Evolutionary conservation across 1,284 basidiomycete species (phyloP), one percentile per base, ranked within the genome.

Genomic region (Trichosporon inkin): DNA sequence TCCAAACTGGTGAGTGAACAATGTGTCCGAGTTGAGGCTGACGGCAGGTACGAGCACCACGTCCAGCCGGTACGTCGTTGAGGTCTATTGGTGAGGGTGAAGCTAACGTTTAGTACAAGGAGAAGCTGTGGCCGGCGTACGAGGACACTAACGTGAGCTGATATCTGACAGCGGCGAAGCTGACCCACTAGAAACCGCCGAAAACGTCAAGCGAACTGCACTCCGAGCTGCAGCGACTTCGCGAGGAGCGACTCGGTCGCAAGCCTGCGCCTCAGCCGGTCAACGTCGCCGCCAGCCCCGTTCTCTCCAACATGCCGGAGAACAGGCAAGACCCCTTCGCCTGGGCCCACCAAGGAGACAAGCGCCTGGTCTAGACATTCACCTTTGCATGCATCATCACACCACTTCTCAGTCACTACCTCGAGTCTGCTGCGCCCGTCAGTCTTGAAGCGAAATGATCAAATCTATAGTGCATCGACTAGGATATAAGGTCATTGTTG

Each of bases 1-100:
- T 75, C 89, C 90, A 5, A 84, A 88, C 38, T 96, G 91, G 91
- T 95, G 32, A 53, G 74, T 67, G 22, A 8, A n/a, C 17, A 13
- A 19, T 39, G 10, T 6, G 11, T 5, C 2, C 13, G 2, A 19
- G 6, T 2, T 8, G n/a, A 20, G n/a, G 38, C 65, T 62, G 58
- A 61, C 57, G 24, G 19, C 56, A 67, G 66, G 64, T 65, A 65
- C 24, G 62, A 66, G 60, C 16, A 63, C 35, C 60, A 66, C 52
- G 63, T 67, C 28, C 53, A 62, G n/a, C 64, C 66, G 3, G 66
- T 67, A 53, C 10, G 61, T 59, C 10, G n/a, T 20, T 11, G 1
- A 4, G 0, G 0, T 22, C 19, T 20, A 1, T 6, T 6, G 24
- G 24, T 28, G 24, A 35, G 35, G 22, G 1, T 17, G 10, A 16